These are phyloP conservation scores for Phaeosphaeriaceae sp. DNA, from an alignment of 2,329 filamentous ascomycete genomes.

Conservation along the genomic window DNA sequence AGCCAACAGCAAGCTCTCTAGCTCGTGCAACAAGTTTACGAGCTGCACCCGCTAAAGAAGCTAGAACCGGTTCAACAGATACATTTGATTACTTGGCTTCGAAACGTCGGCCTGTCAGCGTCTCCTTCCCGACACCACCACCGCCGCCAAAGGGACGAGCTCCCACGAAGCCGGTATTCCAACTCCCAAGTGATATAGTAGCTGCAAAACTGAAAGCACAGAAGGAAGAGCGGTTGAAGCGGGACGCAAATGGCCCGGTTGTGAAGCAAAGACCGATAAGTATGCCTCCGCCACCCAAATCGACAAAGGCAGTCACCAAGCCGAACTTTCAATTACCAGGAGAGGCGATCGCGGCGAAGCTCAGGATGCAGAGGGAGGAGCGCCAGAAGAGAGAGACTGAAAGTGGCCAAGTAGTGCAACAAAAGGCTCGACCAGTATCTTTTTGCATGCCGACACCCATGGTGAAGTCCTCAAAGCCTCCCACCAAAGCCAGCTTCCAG, in stretches of 20 bases:
- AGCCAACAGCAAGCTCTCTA: slow-evolving; percentile 32
- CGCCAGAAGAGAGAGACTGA: slow-evolving; percentile 38
- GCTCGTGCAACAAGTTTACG: slow-evolving; percentile 38
- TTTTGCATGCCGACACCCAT: slow-evolving; percentile 52
- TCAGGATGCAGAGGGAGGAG: slow-evolving; percentile 43
- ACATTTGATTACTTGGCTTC: slow-evolving; percentile 49
- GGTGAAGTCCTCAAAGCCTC: slow-evolving; percentile 57
- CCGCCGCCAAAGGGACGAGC: slow-evolving; percentile 57
- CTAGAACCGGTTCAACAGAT: slow-evolving; percentile 30
- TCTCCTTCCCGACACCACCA: slow-evolving; percentile 56
- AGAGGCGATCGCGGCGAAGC: slow-evolving; percentile 54
- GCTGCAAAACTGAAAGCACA: slow-evolving; percentile 61
- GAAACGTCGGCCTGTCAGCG: slow-evolving; percentile 55
- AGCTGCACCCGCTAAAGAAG: slow-evolving; percentile 26
- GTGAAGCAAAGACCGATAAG: slow-evolving; percentile 51
- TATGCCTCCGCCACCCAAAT: slow-evolving; percentile 57
- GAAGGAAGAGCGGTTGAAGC: slow-evolving; percentile 55
- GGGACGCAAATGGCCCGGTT: slow-evolving; percentile 54
- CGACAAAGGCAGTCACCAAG: slow-evolving; percentile 57
- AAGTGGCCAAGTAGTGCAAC: slow-evolving; percentile 12
- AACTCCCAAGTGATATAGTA: slow-evolving; percentile 60
- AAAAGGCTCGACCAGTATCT: slow-evolving; percentile 29
- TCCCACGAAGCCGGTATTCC: slow-evolving; percentile 58
- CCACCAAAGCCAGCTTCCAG: slow-evolving; percentile 58
- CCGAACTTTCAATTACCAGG: slow-evolving; percentile 61